These are phyloP conservation scores for Ensete ventricosum DNA, from an alignment of 176 grass and related monocot species.

Conservation along the genomic window DNA sequence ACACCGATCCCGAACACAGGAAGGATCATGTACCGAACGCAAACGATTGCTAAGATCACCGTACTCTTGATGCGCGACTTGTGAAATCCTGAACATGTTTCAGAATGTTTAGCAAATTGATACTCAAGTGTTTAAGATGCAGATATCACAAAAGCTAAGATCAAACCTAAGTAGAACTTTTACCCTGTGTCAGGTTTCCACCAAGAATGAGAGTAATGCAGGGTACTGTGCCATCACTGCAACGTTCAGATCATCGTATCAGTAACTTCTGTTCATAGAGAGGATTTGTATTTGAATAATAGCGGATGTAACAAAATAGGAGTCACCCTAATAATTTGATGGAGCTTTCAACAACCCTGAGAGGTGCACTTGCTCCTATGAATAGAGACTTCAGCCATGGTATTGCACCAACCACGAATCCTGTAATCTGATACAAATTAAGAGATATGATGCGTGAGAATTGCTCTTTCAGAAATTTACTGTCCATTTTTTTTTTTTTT, in stretches of 20 bases:
- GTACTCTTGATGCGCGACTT: constrained; percentile 42
- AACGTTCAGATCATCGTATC: neutral
- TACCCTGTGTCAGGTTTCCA: constrained; percentile 13
- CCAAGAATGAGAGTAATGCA: constrained; percentile 20
- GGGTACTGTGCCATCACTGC: constrained; percentile 17
- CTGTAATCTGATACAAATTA: constrained; percentile 17
- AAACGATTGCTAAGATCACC: constrained; percentile 47
- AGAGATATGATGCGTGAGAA: neutral
- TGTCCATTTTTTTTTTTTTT: neutral
- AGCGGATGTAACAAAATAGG: neutral
- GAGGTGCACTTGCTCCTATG: constrained; percentile 32
- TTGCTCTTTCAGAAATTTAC: neutral
- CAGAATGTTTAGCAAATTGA: neutral
- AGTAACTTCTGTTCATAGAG: neutral
- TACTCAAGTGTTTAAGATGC: neutral
- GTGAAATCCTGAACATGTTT: constrained; percentile 33
- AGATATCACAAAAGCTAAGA: neutral
- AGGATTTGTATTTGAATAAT: neutral
- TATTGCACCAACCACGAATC: constrained; percentile 22
- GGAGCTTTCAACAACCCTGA: constrained; percentile 40
- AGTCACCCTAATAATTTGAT: constrained; percentile 20
- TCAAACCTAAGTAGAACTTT: neutral
- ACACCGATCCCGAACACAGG: constrained; percentile 58
- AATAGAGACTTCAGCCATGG: constrained; percentile 46
- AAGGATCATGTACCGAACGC: constrained; percentile 51